A percentile compares a stretch with the other conserved stretches of the same genome.
Conservation (phyloP, 768 basidiomycete species). For the Nevesoporus exiguus region DNA sequence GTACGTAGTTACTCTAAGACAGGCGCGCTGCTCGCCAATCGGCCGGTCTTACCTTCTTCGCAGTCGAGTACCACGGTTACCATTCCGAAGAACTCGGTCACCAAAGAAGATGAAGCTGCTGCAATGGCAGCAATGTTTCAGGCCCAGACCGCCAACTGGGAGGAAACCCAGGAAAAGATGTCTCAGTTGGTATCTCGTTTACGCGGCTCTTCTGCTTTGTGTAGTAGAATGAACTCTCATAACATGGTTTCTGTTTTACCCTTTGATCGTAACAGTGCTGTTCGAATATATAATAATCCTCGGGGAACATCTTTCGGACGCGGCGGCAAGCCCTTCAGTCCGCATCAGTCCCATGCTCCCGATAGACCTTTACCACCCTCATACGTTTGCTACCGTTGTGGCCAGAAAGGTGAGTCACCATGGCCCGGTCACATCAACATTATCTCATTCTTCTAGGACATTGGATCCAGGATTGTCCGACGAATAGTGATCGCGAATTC, state of each 20-base stretch:
- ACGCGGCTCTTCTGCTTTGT: constrained; percentile 49
- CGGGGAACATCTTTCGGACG: constrained; percentile 64
- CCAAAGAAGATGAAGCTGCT: constrained; percentile 82
- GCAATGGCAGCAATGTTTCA: constrained; percentile 98
- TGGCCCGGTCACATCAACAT: not conserved
- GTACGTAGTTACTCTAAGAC: constrained; percentile 34
- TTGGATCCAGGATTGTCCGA: constrained; percentile 99
- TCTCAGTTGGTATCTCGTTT: constrained; percentile 86
- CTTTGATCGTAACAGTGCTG: constrained; percentile 49
- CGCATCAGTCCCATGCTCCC: constrained; percentile 51
- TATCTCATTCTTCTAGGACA: constrained; percentile 58
- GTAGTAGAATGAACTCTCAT: constrained; percentile 76
- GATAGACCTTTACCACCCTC: constrained; percentile 86
- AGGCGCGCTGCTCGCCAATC: constrained; percentile 16
- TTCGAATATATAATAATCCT: constrained; percentile 60
- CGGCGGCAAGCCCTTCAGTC: constrained; percentile 47
- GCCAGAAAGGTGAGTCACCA: constrained; percentile 77
- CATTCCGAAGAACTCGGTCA: constrained; percentile 41
- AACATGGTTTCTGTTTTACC: constrained; percentile 48
- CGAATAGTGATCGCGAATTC: constrained; percentile 92
- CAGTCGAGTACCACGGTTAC: constrained; percentile 35
- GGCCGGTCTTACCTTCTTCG: constrained; percentile 27
- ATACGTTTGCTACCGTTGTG: constrained; percentile 98
- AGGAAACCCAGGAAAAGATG: constrained; percentile 99
- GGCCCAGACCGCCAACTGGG: constrained; percentile 92